Base-by-base conservation (phyloP, 2,329 filamentous ascomycete species). In the Microthyrium microscopicum region DNA sequence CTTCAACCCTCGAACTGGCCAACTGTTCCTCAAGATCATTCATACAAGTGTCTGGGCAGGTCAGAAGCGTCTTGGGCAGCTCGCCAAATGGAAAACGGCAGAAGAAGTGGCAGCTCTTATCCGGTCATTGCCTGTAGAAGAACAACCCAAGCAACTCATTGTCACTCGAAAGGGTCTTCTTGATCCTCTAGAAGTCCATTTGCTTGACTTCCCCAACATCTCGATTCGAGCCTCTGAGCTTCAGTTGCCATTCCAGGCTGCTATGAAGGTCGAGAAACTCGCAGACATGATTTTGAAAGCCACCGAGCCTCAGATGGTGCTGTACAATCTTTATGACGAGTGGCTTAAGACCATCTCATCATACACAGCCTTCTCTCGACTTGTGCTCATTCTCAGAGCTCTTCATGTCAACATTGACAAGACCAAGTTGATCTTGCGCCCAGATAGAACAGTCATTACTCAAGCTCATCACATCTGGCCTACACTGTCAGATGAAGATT, bases 401-500 rank as follows among this genome's bases (percentile, higher is more conserved):
- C 68, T 98, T 21, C 89, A 98, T 52, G 89, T 98, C 51, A 98
- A 98, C 49, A 83, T 84, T 32, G 91, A 98, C 56, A 95, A 95
- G 70, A 94, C 89, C 0, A 98, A 98, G 62, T 69, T 98, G 36
- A 72, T 98, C 13, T 63, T 98, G 26, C 76, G 89, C 32, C 89
- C 91, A 1, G 89, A 98, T 62, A 95, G 94, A 73, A 93, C 77
- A 1, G 84, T 98, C 42, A 92, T 98, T 48, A 98, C 89, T 0
- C 84, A 95, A 46, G 85, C 95, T 50, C 89, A 98, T 59, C 89
- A 98, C 54, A 98, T 98, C 52, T 98, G 89, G 89, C 89, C 89
- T 1, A 77, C 83, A 0, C 62, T 98, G 35, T 77, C 81, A 0
- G 89, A 98, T 42, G 89, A 98, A 46, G 85, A 93, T 41, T 98